Percentiles rank a stretch among this genome's conserved stretches.
Conservation (phyloP, 306 rosid species). For the Glycine soja region DNA sequence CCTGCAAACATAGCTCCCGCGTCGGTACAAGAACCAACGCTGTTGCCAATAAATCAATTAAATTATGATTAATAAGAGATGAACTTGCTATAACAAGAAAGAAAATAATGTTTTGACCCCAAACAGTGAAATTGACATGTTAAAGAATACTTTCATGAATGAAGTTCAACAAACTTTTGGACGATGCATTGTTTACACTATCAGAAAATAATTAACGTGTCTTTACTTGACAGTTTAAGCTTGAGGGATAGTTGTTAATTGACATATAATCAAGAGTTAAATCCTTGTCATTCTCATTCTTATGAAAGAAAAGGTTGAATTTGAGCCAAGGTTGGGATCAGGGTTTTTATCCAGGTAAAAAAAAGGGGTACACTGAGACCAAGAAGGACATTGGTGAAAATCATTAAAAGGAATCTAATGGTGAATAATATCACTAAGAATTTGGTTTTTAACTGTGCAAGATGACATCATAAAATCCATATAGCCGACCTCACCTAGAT, state of each 20-base stretch:
- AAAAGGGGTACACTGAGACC: background rate
- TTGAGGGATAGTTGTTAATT: background rate
- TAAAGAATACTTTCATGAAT: background rate
- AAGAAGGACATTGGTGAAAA: background rate
- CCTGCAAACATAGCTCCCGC: slow-evolving; percentile 95
- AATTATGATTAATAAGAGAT: slow-evolving; percentile 7
- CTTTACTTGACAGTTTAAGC: background rate
- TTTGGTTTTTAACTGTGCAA: background rate
- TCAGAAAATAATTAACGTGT: background rate
- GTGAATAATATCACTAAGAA: background rate
- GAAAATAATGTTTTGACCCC: background rate
- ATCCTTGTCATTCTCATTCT: background rate
- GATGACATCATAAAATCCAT: background rate
- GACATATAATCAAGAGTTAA: background rate
- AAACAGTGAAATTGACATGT: slow-evolving; percentile 24
- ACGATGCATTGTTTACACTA: slow-evolving; percentile 19
- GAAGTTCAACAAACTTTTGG: background rate
- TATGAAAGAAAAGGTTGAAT: background rate
- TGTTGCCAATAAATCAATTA: slow-evolving; percentile 51
- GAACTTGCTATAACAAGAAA: slow-evolving; percentile 3
- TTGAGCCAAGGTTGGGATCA: background rate
- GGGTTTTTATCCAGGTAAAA: background rate
- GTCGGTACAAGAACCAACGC: slow-evolving; percentile 98
- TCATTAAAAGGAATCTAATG: background rate
- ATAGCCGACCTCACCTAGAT: background rate